Evolutionary conservation across 75 land plant species (phyloP).

Genomic region (Chamaecyparis obtusa): DNA sequence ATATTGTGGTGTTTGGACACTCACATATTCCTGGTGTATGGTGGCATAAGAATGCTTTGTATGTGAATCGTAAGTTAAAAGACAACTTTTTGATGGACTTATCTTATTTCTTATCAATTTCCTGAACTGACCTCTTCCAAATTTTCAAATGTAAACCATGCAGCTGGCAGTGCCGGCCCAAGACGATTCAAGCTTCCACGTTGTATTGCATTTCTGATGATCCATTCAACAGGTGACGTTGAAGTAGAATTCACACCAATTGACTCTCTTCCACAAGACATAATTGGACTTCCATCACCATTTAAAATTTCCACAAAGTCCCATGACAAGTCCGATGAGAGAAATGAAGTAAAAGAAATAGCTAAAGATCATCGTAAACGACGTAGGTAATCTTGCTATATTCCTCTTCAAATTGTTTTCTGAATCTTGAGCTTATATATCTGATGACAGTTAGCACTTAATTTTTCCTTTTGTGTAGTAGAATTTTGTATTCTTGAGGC

Average conservation of each 20-base stretch:
- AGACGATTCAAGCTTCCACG: constrained; percentile 30
- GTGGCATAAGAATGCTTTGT: constrained; percentile 21
- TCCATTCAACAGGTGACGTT: constrained; percentile 13
- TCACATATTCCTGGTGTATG: constrained; percentile 21
- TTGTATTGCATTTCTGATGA: constrained; percentile 20
- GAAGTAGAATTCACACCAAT: constrained; percentile 16
- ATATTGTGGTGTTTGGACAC: constrained; percentile 25
- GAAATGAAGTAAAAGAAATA: neutral
- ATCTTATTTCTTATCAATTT: neutral
- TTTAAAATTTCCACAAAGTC: neutral
- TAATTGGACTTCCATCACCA: constrained; percentile 1
- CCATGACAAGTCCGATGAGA: neutral
- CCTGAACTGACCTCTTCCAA: neutral
- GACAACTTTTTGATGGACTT: neutral
- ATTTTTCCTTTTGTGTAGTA: neutral
- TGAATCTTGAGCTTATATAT: neutral
- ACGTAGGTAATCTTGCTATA: neutral
- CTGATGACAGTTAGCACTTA: neutral
- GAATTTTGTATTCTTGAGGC: neutral
- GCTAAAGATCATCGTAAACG: neutral
- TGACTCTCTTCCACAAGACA: constrained; percentile 12
- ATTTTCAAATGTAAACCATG: constrained; percentile 3
- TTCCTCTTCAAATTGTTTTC: neutral
- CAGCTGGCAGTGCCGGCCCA: constrained; percentile 28
- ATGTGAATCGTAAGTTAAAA: constrained; percentile 23